Evolutionary conservation across 495 filamentous ascomycete genomes (phyloP).

Genomic region (Hypomontagnella monticulosa): DNA sequence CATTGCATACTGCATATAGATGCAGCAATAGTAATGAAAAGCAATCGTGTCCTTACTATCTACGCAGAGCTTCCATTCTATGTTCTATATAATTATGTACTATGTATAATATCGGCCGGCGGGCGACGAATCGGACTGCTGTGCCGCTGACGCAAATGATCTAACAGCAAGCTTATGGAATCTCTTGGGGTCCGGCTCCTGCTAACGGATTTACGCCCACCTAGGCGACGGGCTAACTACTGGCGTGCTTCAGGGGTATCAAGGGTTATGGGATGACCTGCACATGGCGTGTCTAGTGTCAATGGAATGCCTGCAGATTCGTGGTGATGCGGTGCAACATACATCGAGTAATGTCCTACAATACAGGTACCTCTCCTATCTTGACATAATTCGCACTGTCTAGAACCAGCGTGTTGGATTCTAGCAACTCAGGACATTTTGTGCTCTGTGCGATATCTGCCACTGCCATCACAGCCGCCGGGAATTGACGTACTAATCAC

Average conservation of each 20-base stretch:
- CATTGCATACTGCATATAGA: constrained; percentile 26
- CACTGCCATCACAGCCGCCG: constrained; percentile 19
- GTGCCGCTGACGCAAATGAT: constrained; percentile 35
- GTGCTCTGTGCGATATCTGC: constrained; percentile 25
- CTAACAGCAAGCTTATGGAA: constrained; percentile 6
- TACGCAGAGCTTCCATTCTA: not conserved
- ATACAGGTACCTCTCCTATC: constrained; percentile 6
- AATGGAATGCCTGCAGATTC: constrained; percentile 36
- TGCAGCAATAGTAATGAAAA: constrained; percentile 26
- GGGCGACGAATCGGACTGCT: constrained; percentile 12
- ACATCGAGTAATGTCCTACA: constrained; percentile 24
- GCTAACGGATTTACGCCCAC: constrained; percentile 12
- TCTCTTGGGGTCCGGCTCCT: not conserved
- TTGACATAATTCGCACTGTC: constrained; percentile 26
- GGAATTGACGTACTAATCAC: constrained; percentile 31
- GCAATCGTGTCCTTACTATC: not conserved
- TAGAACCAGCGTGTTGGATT: constrained; percentile 29
- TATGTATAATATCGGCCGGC: constrained; percentile 16
- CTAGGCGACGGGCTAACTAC: constrained; percentile 11
- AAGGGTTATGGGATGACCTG: constrained; percentile 37
- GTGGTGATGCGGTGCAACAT: constrained; percentile 35
- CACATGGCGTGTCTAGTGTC: constrained; percentile 42
- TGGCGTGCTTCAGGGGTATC: constrained; percentile 21
- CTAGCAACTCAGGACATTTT: constrained; percentile 7
- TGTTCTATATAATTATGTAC: not conserved